Evolutionary conservation across 768 basidiomycete genomes (phyloP), one percentile per base, ranked within the genome.

Genomic region (Phylloporus arenicola): DNA sequence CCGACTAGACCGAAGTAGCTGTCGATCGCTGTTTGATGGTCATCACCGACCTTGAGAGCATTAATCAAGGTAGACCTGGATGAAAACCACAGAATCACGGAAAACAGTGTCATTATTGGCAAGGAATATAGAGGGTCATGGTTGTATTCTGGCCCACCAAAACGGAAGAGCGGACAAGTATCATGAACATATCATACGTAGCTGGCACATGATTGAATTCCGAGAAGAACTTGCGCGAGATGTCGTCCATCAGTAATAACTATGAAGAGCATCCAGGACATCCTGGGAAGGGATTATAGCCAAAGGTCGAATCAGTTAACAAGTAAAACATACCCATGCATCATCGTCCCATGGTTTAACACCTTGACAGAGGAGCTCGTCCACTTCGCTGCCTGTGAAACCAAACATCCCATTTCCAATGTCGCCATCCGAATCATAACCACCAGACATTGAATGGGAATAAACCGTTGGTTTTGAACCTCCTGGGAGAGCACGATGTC

Each of bases 291-390:
- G 16, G 16, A 43, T 19, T n/a, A 7, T 27, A 33, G 41, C 4
- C 16, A 20, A 38, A 27, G 3, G 4, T n/a, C 6, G 22, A 16
- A 33, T n/a, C 7, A 8, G n/a, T 10, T 20, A 13, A 25, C 16
- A 6, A 19, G 20, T 17, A 4, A 16, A 35, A 61, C 71, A 17
- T 52, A 74, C 75, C 53, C 59, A 52, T 43, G 74, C 72, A 55
- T 75, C 69, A 7, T 73, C 70, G 10, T 77, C 74, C 72, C 74
- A 75, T 6, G 75, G 73, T 45, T 69, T 75, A n/a, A 75, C 70
- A 3, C 72, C 73, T 19, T 75, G 67, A 27, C 45, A 60, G 13
- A 68, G 24, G n/a, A 74, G 59, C 50, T 74, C 73, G 11, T 67
- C 50, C 43, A 65, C 51, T 14, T 72, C 62, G 37, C 63, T 65